Evolutionary conservation across 1,284 basidiomycete species (phyloP), one percentile per base, ranked within the genome.

Genomic region (Ceratorhiza oryzae-sativae): DNA sequence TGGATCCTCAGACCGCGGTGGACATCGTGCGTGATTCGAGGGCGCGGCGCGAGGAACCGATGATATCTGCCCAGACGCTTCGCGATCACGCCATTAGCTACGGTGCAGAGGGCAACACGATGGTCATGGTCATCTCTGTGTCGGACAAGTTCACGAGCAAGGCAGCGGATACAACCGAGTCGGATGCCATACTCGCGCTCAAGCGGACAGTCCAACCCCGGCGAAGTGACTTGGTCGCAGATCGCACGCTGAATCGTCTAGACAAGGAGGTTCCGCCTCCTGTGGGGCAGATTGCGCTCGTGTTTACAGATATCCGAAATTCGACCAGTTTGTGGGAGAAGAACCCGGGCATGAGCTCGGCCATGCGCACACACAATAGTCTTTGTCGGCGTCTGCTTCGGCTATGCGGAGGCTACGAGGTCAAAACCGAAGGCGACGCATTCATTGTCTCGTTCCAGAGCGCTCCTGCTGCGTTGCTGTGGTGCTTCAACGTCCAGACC

Each of bases 401-500:
- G 36, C 86, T 93, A 65, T 97, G 96, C 78, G 96, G 95, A 49
- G 97, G 97, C 0, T 99, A 98, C 81, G 96, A 99, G 82, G 97
- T 98, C 77, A 99, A 99, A 82, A 99, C 97, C 23, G 97, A 99
- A 90, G 97, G 97, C 42, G 97, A 99, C 78, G 91, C 97, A 0
- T 99, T 99, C 84, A 97, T 99, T 93, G 96, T 97, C 59, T 96
- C 95, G 18, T 99, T 99, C 86, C 92, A 93, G 9, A 93, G 89
- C 3, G 89, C 95, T 8, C 86, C 94, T 2, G 87, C 93, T 0
- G 97, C 95, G 0, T 80, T 99, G 45, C 88, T 95, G 83, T 99
- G 95, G 94, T 93, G 91, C 77, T 86, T 98, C 79, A 90, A 87
- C 48, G 94, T 97, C 45, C 97, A 99, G 81, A 82, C 91, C 49